These are phyloP conservation scores for Macaranga tanarius DNA, from an alignment of 441 rosid genomes.

Conservation along the genomic window DNA sequence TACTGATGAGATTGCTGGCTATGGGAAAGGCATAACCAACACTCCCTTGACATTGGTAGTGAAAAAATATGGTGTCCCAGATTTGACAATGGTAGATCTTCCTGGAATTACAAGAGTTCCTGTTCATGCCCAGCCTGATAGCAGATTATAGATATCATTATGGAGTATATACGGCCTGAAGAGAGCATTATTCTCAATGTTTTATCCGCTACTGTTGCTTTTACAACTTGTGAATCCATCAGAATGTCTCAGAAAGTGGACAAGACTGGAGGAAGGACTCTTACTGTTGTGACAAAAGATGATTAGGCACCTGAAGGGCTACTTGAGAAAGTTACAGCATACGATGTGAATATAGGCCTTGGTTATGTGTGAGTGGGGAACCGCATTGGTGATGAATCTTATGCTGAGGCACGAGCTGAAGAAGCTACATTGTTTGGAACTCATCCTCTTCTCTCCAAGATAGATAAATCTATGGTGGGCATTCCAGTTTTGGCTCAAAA, in stretches of 20 bases:
- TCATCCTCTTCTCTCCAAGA: slow-evolving; percentile 28
- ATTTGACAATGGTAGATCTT: slow-evolving; percentile 48
- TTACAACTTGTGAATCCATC: slow-evolving; percentile 42
- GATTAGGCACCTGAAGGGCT: slow-evolving; percentile 48
- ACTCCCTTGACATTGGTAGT: slow-evolving; percentile 29
- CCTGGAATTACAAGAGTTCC: slow-evolving; percentile 51
- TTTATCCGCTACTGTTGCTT: slow-evolving; percentile 38
- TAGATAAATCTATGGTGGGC: slow-evolving; percentile 34
- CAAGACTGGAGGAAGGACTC: slow-evolving; percentile 35
- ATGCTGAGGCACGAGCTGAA: slow-evolving; percentile 30
- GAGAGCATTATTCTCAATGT: slow-evolving; percentile 46
- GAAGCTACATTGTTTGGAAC: slow-evolving; percentile 29
- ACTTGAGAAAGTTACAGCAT: slow-evolving; percentile 37
- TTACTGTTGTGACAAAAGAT: too few relatives aligned
- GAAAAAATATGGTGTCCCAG: slow-evolving; percentile 38
- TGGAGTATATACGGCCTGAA: slow-evolving; percentile 40
- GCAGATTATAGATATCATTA: slow-evolving; percentile 35
- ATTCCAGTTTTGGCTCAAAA: slow-evolving; percentile 37
- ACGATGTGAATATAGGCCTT: slow-evolving; percentile 40
- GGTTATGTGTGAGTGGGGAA: slow-evolving; percentile 50
- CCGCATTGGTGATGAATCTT: slow-evolving; percentile 40
- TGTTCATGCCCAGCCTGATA: slow-evolving; percentile 40
- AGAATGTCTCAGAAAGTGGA: slow-evolving; percentile 43
- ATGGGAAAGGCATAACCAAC: slow-evolving; percentile 32
- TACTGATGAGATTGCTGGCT: slow-evolving; percentile 33